Evolutionary conservation across 768 basidiomycete species (phyloP).

Genomic region (Pulveroboletus sp.): DNA sequence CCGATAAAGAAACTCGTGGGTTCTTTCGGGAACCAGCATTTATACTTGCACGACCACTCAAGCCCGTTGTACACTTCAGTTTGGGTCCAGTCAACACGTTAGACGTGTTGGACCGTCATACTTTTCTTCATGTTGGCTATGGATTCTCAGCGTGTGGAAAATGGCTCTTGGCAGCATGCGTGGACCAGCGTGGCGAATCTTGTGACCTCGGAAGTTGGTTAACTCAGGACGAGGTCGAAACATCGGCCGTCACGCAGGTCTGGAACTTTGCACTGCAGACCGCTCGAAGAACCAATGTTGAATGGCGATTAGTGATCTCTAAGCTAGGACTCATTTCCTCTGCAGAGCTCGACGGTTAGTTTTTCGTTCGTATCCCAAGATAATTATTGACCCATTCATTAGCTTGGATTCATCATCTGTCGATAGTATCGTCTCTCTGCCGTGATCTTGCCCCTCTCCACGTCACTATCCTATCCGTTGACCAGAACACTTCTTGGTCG

Average conservation of each 20-base stretch:
- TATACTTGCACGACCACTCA: constrained; percentile 48
- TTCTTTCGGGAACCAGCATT: constrained; percentile 65
- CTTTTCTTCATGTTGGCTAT: constrained; percentile 76
- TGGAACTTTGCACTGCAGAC: constrained; percentile 68
- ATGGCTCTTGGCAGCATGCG: constrained; percentile 71
- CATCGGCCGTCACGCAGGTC: constrained; percentile 51
- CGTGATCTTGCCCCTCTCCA: constrained; percentile 49
- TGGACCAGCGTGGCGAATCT: constrained; percentile 76
- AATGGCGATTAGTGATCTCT: constrained; percentile 75
- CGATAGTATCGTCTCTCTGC: constrained; percentile 34
- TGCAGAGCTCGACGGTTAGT: constrained; percentile 63
- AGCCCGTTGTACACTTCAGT: constrained; percentile 34
- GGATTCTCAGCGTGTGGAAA: constrained; percentile 58
- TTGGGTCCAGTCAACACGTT: constrained; percentile 38
- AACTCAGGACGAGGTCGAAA: constrained; percentile 43
- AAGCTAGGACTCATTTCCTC: constrained; percentile 59
- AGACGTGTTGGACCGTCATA: constrained; percentile 53
- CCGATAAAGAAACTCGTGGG: constrained; percentile 36
- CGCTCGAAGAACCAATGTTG: constrained; percentile 60
- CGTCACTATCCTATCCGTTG: constrained; percentile 56
- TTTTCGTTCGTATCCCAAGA: background rate
- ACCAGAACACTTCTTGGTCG: constrained; percentile 56
- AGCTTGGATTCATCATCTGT: constrained; percentile 66
- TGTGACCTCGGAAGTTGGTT: constrained; percentile 67
- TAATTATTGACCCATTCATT: constrained; percentile 6